Base-by-base conservation (phyloP, 768 basidiomycete species). In the Hemileccinum impolitum region DNA sequence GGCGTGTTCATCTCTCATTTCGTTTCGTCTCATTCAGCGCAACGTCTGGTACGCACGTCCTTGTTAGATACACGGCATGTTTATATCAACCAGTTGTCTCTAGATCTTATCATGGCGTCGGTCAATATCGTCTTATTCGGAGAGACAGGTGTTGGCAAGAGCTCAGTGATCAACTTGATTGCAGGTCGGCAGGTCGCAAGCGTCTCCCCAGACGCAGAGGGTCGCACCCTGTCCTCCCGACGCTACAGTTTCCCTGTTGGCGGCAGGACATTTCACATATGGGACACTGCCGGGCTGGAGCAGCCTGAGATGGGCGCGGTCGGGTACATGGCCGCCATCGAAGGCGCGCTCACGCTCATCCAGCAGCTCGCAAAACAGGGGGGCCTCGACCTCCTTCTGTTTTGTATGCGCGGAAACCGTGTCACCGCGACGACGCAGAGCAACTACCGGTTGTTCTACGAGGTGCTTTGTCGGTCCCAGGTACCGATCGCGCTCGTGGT, bases 111-210 rank as follows among this genome's bases (percentile, higher is more conserved):
- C 48, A 55, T 61, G 60, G 15, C 48, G 8, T 57, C 57, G 1
- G 45, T 60, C 34, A 76, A 75, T 42, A 57, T 75, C 36, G 61
- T 75, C 39, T 37, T 76, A n/a, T 75, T 75, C 37, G 75, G 74
- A 9, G 72, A 75, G 51, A 67, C 70, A 0, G 71, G 75, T 14
- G 49, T 61, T 0, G 64, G 64, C 30, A 67, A 63, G 53, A 68
- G 61, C 47, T 66, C 63, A 0, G 51, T 67, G n/a, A 57, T 67
- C 52, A 65, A 65, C 46, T 11, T 68, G 44, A 56, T 66, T 17
- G 66, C 65, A 4, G 64, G 63, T 3, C 32, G 11, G 17, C 14
- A 25, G 1, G 39, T 64, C 34, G 64, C 64, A 2, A 38, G 31
- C 15, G 32, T 58, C 43, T 64, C 63, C 18, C 40, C 58, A 17